A percentile compares a stretch with the other conserved stretches of the same genome.
These are phyloP conservation scores for Solanum hybrid DNA, from an alignment of 305 asterid genomes.

Conservation along the genomic window DNA sequence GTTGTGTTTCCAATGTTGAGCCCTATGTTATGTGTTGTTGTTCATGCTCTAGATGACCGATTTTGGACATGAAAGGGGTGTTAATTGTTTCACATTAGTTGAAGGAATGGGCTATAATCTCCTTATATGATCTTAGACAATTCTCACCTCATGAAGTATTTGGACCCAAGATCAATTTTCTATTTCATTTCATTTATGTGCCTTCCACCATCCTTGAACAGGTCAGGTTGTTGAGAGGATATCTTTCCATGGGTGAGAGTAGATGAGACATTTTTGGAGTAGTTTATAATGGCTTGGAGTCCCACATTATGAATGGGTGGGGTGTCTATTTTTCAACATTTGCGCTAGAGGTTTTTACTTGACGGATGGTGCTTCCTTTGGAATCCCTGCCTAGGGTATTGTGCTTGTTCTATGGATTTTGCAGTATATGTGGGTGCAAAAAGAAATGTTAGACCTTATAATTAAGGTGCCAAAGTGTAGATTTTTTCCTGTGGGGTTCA, in stretches of 20 bases:
- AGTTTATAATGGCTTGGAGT: background rate
- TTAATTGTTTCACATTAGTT: background rate
- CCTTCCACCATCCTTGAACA: background rate
- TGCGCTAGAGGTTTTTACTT: background rate
- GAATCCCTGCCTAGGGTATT: background rate
- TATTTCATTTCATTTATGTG: background rate
- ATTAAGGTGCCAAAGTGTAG: background rate
- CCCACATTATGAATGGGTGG: background rate
- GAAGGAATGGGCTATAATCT: background rate
- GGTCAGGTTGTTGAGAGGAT: background rate
- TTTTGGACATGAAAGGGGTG: background rate
- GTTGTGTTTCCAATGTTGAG: background rate
- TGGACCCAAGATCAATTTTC: background rate
- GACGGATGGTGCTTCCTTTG: background rate
- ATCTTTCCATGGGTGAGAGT: background rate
- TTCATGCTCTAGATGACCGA: background rate
- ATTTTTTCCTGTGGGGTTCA: background rate
- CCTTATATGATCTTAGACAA: background rate
- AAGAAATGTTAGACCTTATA: background rate
- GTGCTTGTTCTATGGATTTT: background rate
- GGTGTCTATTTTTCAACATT: background rate
- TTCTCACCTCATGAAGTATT: background rate
- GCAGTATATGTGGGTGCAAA: background rate
- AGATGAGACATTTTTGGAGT: background rate
- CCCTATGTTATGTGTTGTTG: background rate